These are phyloP conservation scores for Ogataea pini DNA, from an alignment of 805 yeast genomes.

Conservation along the genomic window DNA sequence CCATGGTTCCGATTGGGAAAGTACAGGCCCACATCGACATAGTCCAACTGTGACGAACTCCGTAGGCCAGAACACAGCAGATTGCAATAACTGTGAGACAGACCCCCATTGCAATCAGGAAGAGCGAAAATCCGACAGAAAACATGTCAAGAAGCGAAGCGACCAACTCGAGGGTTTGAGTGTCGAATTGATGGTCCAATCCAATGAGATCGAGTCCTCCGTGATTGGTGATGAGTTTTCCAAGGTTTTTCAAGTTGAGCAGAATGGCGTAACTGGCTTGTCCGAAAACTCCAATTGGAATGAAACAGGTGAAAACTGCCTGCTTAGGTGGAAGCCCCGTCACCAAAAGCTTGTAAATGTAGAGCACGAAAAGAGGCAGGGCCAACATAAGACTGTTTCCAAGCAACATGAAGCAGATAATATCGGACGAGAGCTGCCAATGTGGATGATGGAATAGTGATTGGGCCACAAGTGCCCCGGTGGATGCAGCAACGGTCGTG, in stretches of 20 bases:
- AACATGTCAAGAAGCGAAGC: slow-evolving; percentile 15
- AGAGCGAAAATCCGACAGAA: slow-evolving; percentile 25
- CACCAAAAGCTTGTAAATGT: slow-evolving; percentile 58
- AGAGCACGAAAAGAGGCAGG: slow-evolving; percentile 53
- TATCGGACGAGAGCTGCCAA: slow-evolving; percentile 52
- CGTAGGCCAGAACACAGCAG: slow-evolving; percentile 35
- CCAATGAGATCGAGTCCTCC: slow-evolving; percentile 15
- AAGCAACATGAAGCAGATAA: slow-evolving; percentile 62
- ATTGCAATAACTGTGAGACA: slow-evolving; percentile 46
- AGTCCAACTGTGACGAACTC: slow-evolving; percentile 41
- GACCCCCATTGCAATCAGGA: slow-evolving; percentile 35
- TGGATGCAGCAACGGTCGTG: slow-evolving; percentile 70
- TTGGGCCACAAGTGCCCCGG: slow-evolving; percentile 58
- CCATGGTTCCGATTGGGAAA: slow-evolving; percentile 87
- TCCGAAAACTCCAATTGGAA: slow-evolving; percentile 83
- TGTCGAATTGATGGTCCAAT: slow-evolving; percentile 6
- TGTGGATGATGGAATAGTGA: slow-evolving; percentile 30
- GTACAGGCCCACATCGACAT: slow-evolving; percentile 81
- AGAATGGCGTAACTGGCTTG: slow-evolving; percentile 77
- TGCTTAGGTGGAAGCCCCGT: slow-evolving; percentile 59
- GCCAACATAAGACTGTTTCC: slow-evolving; percentile 67
- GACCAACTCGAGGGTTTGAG: slow-evolving; percentile 8
- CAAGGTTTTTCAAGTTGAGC: slow-evolving; percentile 23
- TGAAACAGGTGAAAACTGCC: slow-evolving; percentile 62
- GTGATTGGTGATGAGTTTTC: slow-evolving; percentile 15